These are phyloP conservation scores for Cystobasidium slooffiae DNA, from an alignment of 1,284 basidiomycete species.

Conservation along the genomic window DNA sequence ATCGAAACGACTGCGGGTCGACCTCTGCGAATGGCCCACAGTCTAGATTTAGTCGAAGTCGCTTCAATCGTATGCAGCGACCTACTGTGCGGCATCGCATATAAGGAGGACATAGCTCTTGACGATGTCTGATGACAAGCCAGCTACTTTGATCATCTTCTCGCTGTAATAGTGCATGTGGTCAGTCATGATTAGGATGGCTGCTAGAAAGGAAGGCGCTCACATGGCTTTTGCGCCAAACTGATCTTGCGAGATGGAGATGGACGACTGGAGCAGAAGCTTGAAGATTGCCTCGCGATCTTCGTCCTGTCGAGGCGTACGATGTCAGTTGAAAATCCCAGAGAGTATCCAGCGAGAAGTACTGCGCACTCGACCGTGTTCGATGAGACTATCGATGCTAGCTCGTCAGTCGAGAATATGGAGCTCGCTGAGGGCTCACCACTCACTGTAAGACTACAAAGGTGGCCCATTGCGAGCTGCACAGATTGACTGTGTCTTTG, in stretches of 20 bases:
- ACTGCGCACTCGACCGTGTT: constrained; percentile 31
- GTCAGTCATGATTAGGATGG: not conserved
- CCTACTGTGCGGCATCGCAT: constrained; percentile 26
- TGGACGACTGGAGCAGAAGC: constrained; percentile 3
- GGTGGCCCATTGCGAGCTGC: constrained; percentile 38
- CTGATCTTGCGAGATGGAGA: constrained; percentile 36
- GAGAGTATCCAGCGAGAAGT: not conserved
- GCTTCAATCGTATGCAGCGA: not conserved
- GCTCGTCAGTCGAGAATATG: not conserved
- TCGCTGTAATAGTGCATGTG: constrained; percentile 9
- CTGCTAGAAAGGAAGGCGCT: not conserved
- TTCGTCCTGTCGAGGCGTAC: not conserved
- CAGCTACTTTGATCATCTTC: constrained; percentile 44
- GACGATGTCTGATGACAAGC: constrained; percentile 23
- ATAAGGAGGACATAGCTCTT: constrained; percentile 27
- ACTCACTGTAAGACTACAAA: constrained; percentile 43
- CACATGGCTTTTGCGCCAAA: constrained; percentile 43
- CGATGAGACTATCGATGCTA: constrained; percentile 21
- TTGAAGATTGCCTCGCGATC: constrained; percentile 30
- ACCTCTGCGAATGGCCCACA: constrained; percentile 2
- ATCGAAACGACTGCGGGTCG: constrained; percentile 39
- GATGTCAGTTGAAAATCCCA: not conserved
- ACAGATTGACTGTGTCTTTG: constrained; percentile 21
- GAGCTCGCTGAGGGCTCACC: not conserved
- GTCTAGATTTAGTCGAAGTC: not conserved